These are phyloP conservation scores for Ballota nigra DNA, from an alignment of 257 asterid species.

Conservation along the genomic window DNA sequence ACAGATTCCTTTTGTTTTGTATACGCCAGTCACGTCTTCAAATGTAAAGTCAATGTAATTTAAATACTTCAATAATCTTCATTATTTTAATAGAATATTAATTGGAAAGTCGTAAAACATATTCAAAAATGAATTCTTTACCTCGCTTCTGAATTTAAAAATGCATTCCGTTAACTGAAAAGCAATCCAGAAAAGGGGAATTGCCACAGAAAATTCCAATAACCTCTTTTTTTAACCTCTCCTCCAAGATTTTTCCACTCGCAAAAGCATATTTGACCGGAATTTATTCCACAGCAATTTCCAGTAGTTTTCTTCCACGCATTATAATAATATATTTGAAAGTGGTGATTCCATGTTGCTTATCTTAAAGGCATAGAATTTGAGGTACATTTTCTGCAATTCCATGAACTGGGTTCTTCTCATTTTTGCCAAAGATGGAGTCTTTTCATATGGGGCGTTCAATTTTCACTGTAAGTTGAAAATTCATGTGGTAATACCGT, in stretches of 20 bases:
- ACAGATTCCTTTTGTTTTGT: constrained; percentile 5
- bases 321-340: not conserved
- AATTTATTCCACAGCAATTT: constrained; percentile 7
- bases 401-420: constrained; percentile 17
- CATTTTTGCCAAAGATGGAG: constrained; percentile 4
- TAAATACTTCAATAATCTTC: not conserved
- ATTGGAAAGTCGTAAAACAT: not conserved
- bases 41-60: constrained; percentile 17
- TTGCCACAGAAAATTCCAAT: constrained; percentile 22
- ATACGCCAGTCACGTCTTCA: constrained; percentile 6
- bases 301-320: not conserved
- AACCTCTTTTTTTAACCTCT: constrained; percentile 28
- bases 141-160: constrained; percentile 22
- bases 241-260: constrained; percentile 15
- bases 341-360: constrained; percentile 32
- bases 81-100: not conserved
- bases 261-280: constrained; percentile 21
- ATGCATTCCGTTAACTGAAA: constrained; percentile 15
- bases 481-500: not conserved
- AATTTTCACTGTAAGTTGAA: constrained; percentile 18
- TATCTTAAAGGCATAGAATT: constrained; percentile 41
- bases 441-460: constrained; percentile 8
- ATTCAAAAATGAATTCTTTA: not conserved
- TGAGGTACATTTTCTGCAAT: constrained; percentile 24
- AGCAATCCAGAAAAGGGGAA: not conserved